Conservation (phyloP, 2,329 filamentous ascomycete genomes). For the Phaeosphaeria sp. region DNA sequence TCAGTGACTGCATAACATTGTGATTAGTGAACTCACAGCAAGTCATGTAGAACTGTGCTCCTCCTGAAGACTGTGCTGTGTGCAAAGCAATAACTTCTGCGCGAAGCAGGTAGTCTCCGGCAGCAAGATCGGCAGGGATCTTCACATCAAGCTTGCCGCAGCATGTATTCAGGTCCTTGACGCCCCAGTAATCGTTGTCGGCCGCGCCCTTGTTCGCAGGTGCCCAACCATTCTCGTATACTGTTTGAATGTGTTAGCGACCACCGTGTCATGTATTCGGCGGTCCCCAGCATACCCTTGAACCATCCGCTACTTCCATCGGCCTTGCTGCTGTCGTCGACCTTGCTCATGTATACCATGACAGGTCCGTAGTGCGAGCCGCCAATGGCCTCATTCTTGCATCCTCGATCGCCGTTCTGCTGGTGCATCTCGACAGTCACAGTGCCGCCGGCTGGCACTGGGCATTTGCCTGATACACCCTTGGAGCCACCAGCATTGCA, state of each 20-base stretch:
- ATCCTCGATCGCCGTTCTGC: slow-evolving; percentile 31
- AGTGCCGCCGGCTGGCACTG: slow-evolving; percentile 26
- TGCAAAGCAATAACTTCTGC: slow-evolving; percentile 50
- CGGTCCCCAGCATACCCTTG: slow-evolving; percentile 28
- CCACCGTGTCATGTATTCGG: slow-evolving; percentile 21
- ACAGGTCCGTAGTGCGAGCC: slow-evolving; percentile 61
- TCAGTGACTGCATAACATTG: slow-evolving; percentile 35
- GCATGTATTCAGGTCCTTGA: slow-evolving; percentile 35
- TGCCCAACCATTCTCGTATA: slow-evolving; percentile 46
- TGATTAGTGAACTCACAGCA: slow-evolving; percentile 17
- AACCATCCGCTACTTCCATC: slow-evolving; percentile 37
- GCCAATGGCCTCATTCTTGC: slow-evolving; percentile 61
- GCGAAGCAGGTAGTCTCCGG: slow-evolving; percentile 33
- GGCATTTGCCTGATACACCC: slow-evolving; percentile 28
- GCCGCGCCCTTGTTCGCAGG: slow-evolving; percentile 30
- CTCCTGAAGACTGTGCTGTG: slow-evolving; percentile 47
- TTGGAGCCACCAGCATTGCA: slow-evolving; percentile 50
- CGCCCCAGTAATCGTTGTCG: slow-evolving; percentile 32
- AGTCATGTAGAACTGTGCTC: slow-evolving; percentile 56
- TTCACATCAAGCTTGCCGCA: slow-evolving; percentile 32
- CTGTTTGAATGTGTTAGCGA: slow-evolving; percentile 4
- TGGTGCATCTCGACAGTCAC: slow-evolving; percentile 39
- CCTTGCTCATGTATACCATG: slow-evolving; percentile 62
- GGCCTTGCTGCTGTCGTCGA: slow-evolving; percentile 51
- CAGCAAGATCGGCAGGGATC: slow-evolving; percentile 22